Conservation (phyloP, 106 monocot genomes). For the Dendrobium officinale region DNA sequence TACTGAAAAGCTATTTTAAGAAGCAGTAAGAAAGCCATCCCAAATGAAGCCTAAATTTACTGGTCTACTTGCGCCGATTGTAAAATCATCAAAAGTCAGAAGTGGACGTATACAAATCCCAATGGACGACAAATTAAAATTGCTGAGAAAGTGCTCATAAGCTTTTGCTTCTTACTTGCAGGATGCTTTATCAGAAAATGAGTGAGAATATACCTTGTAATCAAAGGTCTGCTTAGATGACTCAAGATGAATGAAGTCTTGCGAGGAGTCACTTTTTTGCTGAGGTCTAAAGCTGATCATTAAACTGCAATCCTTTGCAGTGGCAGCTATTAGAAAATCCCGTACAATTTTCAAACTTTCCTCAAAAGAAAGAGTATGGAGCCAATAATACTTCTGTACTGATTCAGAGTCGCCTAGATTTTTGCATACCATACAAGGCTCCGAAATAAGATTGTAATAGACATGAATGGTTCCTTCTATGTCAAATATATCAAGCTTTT, state of each 20-base stretch:
- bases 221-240: conserved; percentile 62
- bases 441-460: conserved; percentile 65
- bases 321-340: conserved; percentile 60
- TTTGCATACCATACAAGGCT: conserved; percentile 62
- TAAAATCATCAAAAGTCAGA: too few relatives aligned
- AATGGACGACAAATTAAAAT: too few relatives aligned
- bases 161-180: too few relatives aligned
- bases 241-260: conserved; percentile 42
- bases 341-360: conserved; percentile 54
- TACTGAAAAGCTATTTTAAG: too few relatives aligned
- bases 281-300: conserved; percentile 76
- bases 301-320: conserved; percentile 87
- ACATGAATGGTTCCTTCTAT: conserved; percentile 88
- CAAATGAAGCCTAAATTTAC: background rate
- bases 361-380: conserved; percentile 65
- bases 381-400: conserved; percentile 24
- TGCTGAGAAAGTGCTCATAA: background rate
- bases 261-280: conserved; percentile 7
- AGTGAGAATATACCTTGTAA: conserved; percentile 58
- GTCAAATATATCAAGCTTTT: conserved; percentile 76
- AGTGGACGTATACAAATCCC: too few relatives aligned
- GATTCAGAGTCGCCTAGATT: conserved; percentile 29
- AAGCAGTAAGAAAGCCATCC: too few relatives aligned
- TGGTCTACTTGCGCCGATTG: too few relatives aligned
- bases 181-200: too few relatives aligned